phyloP scores from a whole-genome alignment of 2,329 filamentous ascomycete genomes.

The Anisogramma anomala region DNA sequence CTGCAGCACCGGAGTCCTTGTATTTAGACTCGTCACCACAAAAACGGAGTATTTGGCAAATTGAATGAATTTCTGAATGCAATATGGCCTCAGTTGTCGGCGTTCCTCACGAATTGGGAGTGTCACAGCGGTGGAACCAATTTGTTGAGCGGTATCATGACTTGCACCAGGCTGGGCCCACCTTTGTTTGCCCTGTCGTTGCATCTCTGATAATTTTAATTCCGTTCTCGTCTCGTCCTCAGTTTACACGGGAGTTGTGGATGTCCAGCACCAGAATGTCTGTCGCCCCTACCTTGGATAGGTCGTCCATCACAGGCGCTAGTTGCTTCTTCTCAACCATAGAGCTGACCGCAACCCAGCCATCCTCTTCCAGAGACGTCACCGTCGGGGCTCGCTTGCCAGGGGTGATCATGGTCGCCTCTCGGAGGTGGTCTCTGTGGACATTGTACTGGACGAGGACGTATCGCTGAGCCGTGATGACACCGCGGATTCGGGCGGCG shows the following conservation, averaged over 20 bases:
- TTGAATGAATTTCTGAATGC: too few relatives aligned
- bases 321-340: conserved; percentile 89
- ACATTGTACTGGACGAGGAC: conserved; percentile 97
- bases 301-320: conserved; percentile 74
- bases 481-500: conserved; percentile 74
- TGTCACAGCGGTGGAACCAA: too few relatives aligned
- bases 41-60: neutral
- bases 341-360: conserved; percentile 86
- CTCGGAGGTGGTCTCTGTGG: conserved; percentile 52
- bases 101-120: too few relatives aligned
- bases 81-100: too few relatives aligned
- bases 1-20: neutral
- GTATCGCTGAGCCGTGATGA: conserved; percentile 89
- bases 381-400: conserved; percentile 89
- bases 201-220: too few relatives aligned
- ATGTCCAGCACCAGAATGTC: conserved; percentile 82
- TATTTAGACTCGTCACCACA: neutral
- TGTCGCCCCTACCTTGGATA: conserved; percentile 63
- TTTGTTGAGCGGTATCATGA: too few relatives aligned
- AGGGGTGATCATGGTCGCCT: conserved; percentile 69
- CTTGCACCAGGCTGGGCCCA: too few relatives aligned
- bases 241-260: conserved; percentile 46
- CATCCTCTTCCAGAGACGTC: conserved; percentile 75
- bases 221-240: neutral
- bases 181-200: too few relatives aligned